These are phyloP conservation scores for Fusarium sp. DNA, from an alignment of 2,329 filamentous ascomycete genomes.

Conservation along the genomic window DNA sequence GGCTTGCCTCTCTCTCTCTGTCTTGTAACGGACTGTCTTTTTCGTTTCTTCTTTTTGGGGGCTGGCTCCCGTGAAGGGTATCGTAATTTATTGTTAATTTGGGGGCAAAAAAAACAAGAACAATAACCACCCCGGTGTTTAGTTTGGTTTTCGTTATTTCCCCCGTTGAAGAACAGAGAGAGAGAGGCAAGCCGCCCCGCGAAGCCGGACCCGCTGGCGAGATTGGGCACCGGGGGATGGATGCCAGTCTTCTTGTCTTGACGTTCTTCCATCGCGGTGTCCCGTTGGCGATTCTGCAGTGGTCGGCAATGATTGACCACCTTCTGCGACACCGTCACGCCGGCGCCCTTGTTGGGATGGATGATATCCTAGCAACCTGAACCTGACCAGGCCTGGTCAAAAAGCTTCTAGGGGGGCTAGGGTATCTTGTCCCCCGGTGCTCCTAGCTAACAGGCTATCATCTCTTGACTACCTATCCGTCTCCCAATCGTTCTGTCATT, in stretches of 20 bases:
- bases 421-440: slow-evolving; percentile 32
- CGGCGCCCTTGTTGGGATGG: slow-evolving; percentile 5
- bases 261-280: background rate
- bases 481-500: slow-evolving; percentile 36
- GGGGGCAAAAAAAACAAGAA: slow-evolving; percentile 9
- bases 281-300: slow-evolving; percentile 11
- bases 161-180: background rate
- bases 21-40: background rate
- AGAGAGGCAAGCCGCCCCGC: slow-evolving; percentile 1
- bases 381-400: background rate
- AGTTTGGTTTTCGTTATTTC: background rate
- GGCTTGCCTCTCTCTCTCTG: no score
- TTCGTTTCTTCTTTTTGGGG: slow-evolving; percentile 25
- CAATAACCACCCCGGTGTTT: background rate
- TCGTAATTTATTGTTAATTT: slow-evolving; percentile 35
- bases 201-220: slow-evolving; percentile 21
- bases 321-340: slow-evolving; percentile 28
- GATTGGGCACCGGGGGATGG: slow-evolving; percentile 30
- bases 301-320: slow-evolving; percentile 22
- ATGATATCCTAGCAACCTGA: slow-evolving; percentile 15
- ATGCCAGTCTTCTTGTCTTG: slow-evolving; percentile 22
- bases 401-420: slow-evolving; percentile 33
- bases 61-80: slow-evolving; percentile 18
- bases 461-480: slow-evolving; percentile 23
- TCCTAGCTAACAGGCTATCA: slow-evolving; percentile 22